These are phyloP conservation scores for Coemansia sp. DNA, from an alignment of 192 early-diverging fungal genomes.

Conservation along the genomic window DNA sequence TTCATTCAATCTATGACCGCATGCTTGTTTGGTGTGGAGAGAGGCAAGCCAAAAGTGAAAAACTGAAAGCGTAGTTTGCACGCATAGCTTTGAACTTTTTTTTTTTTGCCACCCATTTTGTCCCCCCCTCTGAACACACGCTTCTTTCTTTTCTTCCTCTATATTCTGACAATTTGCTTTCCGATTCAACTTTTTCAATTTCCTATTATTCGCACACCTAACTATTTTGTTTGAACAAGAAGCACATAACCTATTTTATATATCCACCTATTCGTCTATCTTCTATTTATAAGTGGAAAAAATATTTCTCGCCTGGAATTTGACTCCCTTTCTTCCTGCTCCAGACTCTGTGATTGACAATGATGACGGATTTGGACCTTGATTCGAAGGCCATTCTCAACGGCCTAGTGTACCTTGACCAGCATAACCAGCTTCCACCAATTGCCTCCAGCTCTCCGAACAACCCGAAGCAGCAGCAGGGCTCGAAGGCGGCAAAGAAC, in stretches of 20 bases:
- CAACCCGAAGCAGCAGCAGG: conserved; percentile 7
- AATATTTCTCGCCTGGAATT: neutral
- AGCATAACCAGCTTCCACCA: conserved; percentile 44
- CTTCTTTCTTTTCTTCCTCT: neutral
- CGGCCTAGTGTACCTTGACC: conserved; percentile 49
- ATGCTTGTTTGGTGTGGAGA: neutral
- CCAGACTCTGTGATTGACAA: conserved; percentile 6
- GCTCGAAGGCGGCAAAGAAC: neutral
- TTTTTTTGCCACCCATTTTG: neutral
- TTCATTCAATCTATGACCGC: neutral
- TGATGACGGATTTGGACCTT: conserved; percentile 54
- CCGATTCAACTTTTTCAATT: conserved; percentile 3
- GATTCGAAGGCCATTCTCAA: conserved; percentile 55
- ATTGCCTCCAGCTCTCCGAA: conserved; percentile 16
- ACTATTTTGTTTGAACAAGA: neutral
- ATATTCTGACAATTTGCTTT: neutral
- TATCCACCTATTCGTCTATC: neutral
- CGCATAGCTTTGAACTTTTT: neutral
- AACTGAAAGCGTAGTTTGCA: neutral
- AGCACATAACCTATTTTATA: neutral
- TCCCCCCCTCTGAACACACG: neutral
- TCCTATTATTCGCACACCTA: neutral
- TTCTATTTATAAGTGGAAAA: neutral
- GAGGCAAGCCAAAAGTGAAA: too few relatives aligned
- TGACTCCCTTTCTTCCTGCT: neutral